These are phyloP conservation scores for Puccinia polysora DNA, from an alignment of 1,284 basidiomycete species.

Conservation along the genomic window DNA sequence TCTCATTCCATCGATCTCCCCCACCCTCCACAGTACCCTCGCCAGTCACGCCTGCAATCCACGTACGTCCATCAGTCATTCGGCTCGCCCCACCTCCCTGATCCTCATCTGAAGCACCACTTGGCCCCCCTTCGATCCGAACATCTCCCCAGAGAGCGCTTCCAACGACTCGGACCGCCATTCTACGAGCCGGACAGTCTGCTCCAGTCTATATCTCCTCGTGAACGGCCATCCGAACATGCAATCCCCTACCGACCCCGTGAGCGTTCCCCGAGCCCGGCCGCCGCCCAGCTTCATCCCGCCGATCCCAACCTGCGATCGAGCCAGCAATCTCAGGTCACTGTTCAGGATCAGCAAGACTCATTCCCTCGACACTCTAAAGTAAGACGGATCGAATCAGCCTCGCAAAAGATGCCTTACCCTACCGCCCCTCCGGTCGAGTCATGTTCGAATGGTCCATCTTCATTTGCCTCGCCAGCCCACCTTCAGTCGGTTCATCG, in stretches of 20 bases:
- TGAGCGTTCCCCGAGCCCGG: conserved; percentile 3
- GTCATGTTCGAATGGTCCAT: too few relatives aligned
- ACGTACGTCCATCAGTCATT: neutral
- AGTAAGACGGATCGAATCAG: neutral
- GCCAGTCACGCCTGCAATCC: conserved; percentile 5
- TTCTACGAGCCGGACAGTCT: too few relatives aligned
- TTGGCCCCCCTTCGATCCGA: neutral
- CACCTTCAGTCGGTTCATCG: too few relatives aligned
- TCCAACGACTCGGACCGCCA: too few relatives aligned
- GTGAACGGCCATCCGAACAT: neutral
- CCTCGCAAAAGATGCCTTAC: neutral
- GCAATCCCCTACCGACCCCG: neutral
- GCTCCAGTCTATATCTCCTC: too few relatives aligned
- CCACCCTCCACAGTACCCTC: neutral
- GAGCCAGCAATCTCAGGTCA: conserved; percentile 18
- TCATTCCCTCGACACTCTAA: neutral
- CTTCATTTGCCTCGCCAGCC: too few relatives aligned
- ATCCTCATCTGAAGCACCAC: neutral
- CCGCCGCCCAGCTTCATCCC: conserved; percentile 8
- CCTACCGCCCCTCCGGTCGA: too few relatives aligned
- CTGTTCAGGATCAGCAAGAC: conserved; percentile 23
- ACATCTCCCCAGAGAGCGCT: too few relatives aligned
- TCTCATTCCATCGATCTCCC: conserved; percentile 2
- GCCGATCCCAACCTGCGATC: neutral
- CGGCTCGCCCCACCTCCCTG: neutral